These are phyloP conservation scores for Trichomonas tenax DNA, from an alignment of 208 protist genomes.

Conservation along the genomic window DNA sequence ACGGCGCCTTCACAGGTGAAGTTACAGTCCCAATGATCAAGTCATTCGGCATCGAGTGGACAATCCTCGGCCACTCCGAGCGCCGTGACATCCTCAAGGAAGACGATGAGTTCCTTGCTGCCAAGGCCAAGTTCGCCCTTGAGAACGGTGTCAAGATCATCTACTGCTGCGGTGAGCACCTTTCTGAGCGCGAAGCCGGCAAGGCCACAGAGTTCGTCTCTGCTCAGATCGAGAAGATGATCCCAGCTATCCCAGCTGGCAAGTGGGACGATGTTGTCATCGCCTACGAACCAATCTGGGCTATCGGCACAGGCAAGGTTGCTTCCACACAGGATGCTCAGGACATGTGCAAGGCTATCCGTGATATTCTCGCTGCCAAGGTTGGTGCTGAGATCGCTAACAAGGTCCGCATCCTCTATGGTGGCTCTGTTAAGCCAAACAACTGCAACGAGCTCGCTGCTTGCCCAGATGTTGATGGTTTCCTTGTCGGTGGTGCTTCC, in stretches of 20 bases:
- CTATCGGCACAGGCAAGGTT: conserved; percentile 38
- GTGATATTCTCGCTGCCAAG: neutral
- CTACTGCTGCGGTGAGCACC: conserved; percentile 29
- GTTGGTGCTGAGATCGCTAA: conserved; percentile 29
- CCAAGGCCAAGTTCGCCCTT: conserved; percentile 21
- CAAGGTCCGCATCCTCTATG: conserved; percentile 36
- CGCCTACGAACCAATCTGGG: conserved; percentile 42
- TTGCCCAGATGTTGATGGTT: conserved; percentile 35
- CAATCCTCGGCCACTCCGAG: conserved; percentile 37
- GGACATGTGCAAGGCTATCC: conserved; percentile 23
- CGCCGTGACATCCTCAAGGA: conserved; percentile 32
- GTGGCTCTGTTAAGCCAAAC: conserved; percentile 32
- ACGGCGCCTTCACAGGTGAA: conserved; percentile 44
- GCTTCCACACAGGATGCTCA: conserved; percentile 25
- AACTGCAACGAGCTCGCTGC: conserved; percentile 28
- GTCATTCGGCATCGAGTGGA: conserved; percentile 26
- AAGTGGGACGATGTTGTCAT: conserved; percentile 34
- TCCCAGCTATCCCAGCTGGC: neutral
- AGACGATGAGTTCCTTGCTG: conserved; percentile 26
- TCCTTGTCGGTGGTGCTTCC: conserved; percentile 40
- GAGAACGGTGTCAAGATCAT: conserved; percentile 21
- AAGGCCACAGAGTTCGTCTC: conserved; percentile 26
- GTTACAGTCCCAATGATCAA: conserved; percentile 28
- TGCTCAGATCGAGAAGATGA: conserved; percentile 26
- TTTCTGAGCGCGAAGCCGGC: conserved; percentile 26